Evolutionary conservation across 176 grass and related monocot species (phyloP).

Genomic region (Triticum turgidum): DNA sequence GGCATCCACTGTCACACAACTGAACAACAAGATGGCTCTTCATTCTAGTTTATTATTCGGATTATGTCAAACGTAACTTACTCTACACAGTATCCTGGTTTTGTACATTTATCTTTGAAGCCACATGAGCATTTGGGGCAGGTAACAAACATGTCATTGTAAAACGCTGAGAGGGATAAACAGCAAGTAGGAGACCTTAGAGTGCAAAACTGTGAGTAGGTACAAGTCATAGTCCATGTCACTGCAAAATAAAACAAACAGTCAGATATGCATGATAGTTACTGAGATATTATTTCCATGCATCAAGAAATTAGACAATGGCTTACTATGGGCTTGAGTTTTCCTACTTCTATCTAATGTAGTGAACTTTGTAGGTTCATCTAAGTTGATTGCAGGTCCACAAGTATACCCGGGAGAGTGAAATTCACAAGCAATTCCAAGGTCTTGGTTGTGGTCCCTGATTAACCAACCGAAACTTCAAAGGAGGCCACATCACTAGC

Average conservation of each 20-base stretch:
- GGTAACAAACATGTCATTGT: slow-evolving; percentile 59
- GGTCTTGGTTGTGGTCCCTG: slow-evolving; percentile 66
- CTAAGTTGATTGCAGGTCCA: slow-evolving; percentile 34
- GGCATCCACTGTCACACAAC: slow-evolving; percentile 18
- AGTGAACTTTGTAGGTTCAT: slow-evolving; percentile 49
- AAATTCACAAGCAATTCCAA: slow-evolving; percentile 48
- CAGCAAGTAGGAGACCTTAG: slow-evolving; percentile 56
- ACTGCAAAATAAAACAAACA: too few species aligned
- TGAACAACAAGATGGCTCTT: neutral
- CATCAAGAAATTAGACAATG: too few species aligned
- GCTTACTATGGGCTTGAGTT: slow-evolving; percentile 36
- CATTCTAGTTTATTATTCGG: neutral
- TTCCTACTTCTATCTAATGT: slow-evolving; percentile 58
- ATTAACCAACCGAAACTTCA: slow-evolving; percentile 61
- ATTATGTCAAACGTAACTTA: slow-evolving; percentile 33
- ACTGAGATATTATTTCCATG: too few species aligned
- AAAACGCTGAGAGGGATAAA: slow-evolving; percentile 68
- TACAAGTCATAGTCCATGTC: too few species aligned
- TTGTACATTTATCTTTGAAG: slow-evolving; percentile 58
- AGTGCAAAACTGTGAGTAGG: neutral
- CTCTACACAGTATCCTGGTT: slow-evolving; percentile 61
- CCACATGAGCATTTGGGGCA: slow-evolving; percentile 68
- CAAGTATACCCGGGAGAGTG: slow-evolving; percentile 65
- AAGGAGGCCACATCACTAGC: slow-evolving; percentile 47
- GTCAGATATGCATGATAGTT: too few species aligned